These are phyloP conservation scores for Solanum hybrid DNA, from an alignment of 305 asterid genomes.

Conservation along the genomic window DNA sequence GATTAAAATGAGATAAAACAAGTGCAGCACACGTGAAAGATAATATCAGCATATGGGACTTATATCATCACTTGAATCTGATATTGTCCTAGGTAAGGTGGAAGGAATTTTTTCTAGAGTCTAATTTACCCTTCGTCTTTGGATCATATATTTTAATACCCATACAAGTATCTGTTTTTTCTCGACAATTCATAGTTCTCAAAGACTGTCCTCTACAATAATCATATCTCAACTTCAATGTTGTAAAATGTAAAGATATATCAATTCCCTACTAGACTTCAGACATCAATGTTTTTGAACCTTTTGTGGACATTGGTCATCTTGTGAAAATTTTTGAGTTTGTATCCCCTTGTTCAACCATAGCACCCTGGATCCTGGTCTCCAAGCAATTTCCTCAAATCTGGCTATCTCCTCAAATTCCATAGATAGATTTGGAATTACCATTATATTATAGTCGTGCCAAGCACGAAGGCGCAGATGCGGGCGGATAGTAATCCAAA, in stretches of 20 bases:
- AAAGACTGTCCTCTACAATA: not conserved
- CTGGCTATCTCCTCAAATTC: not conserved
- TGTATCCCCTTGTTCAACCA: not conserved
- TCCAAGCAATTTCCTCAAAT: not conserved
- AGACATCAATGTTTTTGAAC: not conserved
- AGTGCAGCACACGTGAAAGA: not conserved
- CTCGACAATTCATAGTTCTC: not conserved
- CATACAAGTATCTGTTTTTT: not conserved
- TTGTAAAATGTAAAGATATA: not conserved
- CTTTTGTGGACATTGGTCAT: not conserved
- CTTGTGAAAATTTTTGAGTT: not conserved
- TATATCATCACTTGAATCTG: not conserved
- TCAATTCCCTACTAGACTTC: not conserved
- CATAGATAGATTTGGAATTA: not conserved
- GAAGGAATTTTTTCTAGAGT: constrained; percentile 4
- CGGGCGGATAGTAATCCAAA: not conserved
- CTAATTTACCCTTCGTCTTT: not conserved
- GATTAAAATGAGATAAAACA: constrained; percentile 10
- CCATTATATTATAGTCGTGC: not conserved
- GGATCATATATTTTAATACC: not conserved
- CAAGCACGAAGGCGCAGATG: not conserved
- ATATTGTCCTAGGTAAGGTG: not conserved
- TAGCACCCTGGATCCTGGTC: not conserved
- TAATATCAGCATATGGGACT: not conserved
- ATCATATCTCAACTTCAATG: not conserved